Conservation (phyloP, 768 basidiomycete genomes). For the Naematelia encephala region DNA sequence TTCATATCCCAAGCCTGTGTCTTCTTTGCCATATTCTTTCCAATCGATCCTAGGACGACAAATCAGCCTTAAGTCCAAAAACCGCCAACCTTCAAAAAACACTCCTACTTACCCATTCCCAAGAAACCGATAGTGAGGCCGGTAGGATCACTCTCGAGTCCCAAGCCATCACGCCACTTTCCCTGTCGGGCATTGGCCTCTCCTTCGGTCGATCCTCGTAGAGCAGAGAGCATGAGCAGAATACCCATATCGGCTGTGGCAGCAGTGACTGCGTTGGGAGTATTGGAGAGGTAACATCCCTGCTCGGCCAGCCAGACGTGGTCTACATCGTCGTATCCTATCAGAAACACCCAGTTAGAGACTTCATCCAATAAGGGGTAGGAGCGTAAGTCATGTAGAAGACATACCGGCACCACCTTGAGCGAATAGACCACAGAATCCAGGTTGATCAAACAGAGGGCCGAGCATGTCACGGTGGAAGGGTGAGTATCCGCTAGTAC, state of each 20-base stretch:
- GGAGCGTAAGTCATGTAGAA: no score
- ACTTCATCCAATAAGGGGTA: no score
- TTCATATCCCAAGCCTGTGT: constrained; percentile 20
- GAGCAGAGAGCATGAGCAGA: constrained; percentile 17
- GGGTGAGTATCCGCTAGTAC: constrained; percentile 8
- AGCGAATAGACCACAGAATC: constrained; percentile 24
- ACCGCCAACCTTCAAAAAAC: no score
- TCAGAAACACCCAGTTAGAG: neutral
- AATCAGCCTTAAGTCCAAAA: constrained; percentile 4
- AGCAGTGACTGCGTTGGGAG: constrained; percentile 22
- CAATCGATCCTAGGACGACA: constrained; percentile 17
- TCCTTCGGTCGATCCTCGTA: constrained; percentile 10
- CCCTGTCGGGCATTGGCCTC: constrained; percentile 15
- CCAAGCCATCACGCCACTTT: constrained; percentile 16
- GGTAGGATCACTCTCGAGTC: constrained; percentile 11
- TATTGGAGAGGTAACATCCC: constrained; percentile 22
- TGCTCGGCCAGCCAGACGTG: constrained; percentile 14
- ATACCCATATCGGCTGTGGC: constrained; percentile 30
- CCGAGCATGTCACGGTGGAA: constrained; percentile 19
- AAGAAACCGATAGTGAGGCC: constrained; percentile 18
- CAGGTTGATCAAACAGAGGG: constrained; percentile 17
- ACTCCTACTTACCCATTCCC: constrained; percentile 13
- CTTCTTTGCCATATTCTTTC: constrained; percentile 19
- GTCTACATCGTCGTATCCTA: constrained; percentile 24
- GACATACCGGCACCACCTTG: constrained; percentile 23